Percentiles rank a stretch among this genome's conserved stretches.
Evolutionary conservation across 805 yeast species (phyloP).

Genomic region (Kregervanrija fluxuum): DNA sequence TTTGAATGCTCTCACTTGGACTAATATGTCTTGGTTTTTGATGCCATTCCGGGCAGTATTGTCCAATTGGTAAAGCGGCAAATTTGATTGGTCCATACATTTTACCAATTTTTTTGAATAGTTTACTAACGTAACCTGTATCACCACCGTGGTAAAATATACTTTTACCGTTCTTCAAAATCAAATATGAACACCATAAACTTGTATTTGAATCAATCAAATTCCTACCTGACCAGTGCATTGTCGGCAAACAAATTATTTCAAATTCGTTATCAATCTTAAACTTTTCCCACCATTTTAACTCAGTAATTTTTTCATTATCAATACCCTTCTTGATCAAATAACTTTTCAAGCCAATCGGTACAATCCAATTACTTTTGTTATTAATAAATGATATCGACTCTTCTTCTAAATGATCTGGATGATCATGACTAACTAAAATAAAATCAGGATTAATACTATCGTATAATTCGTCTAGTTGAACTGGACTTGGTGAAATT

Average conservation of each 20-base stretch:
- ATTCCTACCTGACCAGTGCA: conserved; percentile 94
- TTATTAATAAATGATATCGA: conserved; percentile 53
- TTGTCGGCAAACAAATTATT: conserved; percentile 84
- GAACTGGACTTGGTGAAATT: conserved; percentile 70
- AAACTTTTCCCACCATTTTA: conserved; percentile 89
- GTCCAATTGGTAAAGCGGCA: conserved; percentile 87
- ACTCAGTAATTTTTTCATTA: conserved; percentile 48
- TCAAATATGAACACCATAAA: conserved; percentile 83
- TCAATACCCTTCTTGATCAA: conserved; percentile 53
- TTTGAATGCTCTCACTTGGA: conserved; percentile 68
- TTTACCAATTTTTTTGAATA: conserved; percentile 60
- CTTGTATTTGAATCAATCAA: conserved; percentile 74
- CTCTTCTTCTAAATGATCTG: conserved; percentile 80
- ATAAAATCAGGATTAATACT: conserved; percentile 59
- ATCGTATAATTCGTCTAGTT: conserved; percentile 41
- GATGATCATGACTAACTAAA: conserved; percentile 88
- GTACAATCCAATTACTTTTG: conserved; percentile 74
- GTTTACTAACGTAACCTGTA: conserved; percentile 76
- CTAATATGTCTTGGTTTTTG: conserved; percentile 82
- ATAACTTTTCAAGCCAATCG: conserved; percentile 62
- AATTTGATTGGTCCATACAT: conserved; percentile 58
- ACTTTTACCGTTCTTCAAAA: conserved; percentile 61
- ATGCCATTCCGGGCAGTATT: conserved; percentile 93
- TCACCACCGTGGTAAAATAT: conserved; percentile 90
- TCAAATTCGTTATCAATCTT: conserved; percentile 48